Evolutionary conservation across 192 early-diverging fungal genomes (phyloP), one percentile per base, ranked within the genome.

Genomic region (Gigaspora rosea): DNA sequence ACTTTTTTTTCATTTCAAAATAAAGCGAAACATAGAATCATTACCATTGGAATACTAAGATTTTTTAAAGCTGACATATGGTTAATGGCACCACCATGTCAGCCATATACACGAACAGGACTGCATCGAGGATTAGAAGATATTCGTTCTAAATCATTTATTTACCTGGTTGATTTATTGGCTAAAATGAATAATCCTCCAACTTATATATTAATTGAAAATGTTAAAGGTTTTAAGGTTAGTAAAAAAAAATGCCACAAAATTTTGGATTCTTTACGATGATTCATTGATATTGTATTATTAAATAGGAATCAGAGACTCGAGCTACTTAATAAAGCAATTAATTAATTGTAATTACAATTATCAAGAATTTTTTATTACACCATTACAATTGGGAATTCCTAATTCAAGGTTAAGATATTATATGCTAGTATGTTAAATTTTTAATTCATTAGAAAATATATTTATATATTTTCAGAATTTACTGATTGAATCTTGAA

Each of bases 61-160:
- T 74, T 85, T 3, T 78, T 91, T 57, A 78, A 81, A 46, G 89
- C 92, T 15, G 89, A 94, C 78, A 85, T 94, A 33, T 94, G 91
- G 91, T 86, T 90, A 41, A 90, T 95, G 91, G 92, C 91, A 13
- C 94, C 93, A 76, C 94, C 92, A 8, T 94, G 92, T 82, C 93
- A 95, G 79, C 94, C 92, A 70, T 91, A 94, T 73, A 94, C 92
- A 10, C 85, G 92, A 41, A 89, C 88, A 63, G 94, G 94, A 16
- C 81, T 88, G 52, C 87, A 91, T 57, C 85, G 86, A 78, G 94
- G 91, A 18, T 92, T 90, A 11, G 85, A 88, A 48, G 94, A 95
- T 82, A 76, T 77, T 22, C 86, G 94, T 1, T 86, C 94, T 6
- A 91, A 91, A 72, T 91, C 90, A 56, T 94, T 94, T 75, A 83